Evolutionary conservation across 768 basidiomycete species (phyloP), one percentile per base, ranked within the genome.

Genomic region (Russula brevipes): DNA sequence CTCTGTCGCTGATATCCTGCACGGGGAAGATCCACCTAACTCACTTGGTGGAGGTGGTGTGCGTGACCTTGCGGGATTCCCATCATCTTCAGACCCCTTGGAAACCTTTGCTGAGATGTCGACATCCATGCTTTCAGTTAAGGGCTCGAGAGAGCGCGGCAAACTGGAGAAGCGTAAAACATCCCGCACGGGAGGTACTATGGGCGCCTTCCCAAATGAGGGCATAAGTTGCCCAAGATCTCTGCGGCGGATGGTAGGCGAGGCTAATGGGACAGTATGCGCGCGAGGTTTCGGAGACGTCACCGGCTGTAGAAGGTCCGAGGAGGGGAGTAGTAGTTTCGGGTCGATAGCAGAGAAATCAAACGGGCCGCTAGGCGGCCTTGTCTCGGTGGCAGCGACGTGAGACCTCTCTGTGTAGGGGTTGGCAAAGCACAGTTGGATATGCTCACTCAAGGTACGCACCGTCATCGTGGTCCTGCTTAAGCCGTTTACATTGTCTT

Each of bases 121-220:
- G 14, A 59, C 39, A 35, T 35, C 10, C 57, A 47, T n/a, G 19
- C 47, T 44, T 17, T 52, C 33, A 14, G 44, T 54, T 30, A 47
- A 17, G 17, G 47, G 52, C 7, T 45, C 57, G 19, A 62, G 39
- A 19, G 58, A 56, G 35, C 54, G 50, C 36, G 67, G 67, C 44
- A 62, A n/a, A 49, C 67, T 68, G 17, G 64, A 66, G 61, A 66
- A 68, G 35, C 65, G 67, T 11, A 68, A 39, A n/a, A 17, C n/a
- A 17, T 61, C 60, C 14, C 60, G 65, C 14, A 17, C 14, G 44
- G 60, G 65, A 42, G 60, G 61, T 31, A 58, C 59, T 31, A 60
- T 53, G 5, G 54, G 38, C 12, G 57, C 42, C 31, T 53, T 55
- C 38, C 36, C 54, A 38, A 60, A 65, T 10, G 57, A 59, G 8